Evolutionary conservation across 2,329 filamentous ascomycete genomes (phyloP).

Genomic region (Aspergillus brasiliensis): DNA sequence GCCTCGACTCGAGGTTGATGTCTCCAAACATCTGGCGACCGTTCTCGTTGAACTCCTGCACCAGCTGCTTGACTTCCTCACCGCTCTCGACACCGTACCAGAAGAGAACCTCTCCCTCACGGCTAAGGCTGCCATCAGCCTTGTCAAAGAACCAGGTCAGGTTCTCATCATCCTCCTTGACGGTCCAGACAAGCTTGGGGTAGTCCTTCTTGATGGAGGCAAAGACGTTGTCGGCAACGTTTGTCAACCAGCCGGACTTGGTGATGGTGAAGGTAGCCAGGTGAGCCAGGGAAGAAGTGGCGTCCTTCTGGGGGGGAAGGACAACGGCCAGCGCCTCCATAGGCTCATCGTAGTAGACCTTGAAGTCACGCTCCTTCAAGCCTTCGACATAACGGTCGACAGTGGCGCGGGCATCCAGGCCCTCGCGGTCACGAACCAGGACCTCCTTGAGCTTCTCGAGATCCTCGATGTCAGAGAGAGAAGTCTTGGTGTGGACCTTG

Average conservation of each 20-base stretch:
- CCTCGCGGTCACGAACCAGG: constrained; percentile 77
- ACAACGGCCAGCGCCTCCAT: constrained; percentile 94
- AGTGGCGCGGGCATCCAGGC: constrained; percentile 77
- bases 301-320: constrained; percentile 67
- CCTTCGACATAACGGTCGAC: constrained; percentile 85
- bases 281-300: constrained; percentile 67
- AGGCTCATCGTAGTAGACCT: constrained; percentile 89
- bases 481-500: constrained; percentile 75
- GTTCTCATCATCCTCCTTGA: constrained; percentile 94
- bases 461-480: constrained; percentile 74
- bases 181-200: constrained; percentile 91
- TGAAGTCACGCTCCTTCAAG: constrained; percentile 76
- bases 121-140: constrained; percentile 86
- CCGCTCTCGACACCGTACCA: constrained; percentile 88
- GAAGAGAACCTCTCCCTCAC: constrained; percentile 87
- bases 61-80: constrained; percentile 78
- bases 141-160: constrained; percentile 98
- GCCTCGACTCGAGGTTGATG: constrained; percentile 82
- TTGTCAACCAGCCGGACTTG: constrained; percentile 91
- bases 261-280: constrained; percentile 90
- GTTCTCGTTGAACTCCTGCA: constrained; percentile 80
- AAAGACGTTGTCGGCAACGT: constrained; percentile 94
- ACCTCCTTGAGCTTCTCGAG: constrained; percentile 77
- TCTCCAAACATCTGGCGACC: constrained; percentile 86
- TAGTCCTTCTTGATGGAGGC: constrained; percentile 91